A percentile compares a stretch with the other conserved stretches of the same genome.
Evolutionary conservation across 768 basidiomycete species (phyloP).

Genomic region (Amanita rubescens): DNA sequence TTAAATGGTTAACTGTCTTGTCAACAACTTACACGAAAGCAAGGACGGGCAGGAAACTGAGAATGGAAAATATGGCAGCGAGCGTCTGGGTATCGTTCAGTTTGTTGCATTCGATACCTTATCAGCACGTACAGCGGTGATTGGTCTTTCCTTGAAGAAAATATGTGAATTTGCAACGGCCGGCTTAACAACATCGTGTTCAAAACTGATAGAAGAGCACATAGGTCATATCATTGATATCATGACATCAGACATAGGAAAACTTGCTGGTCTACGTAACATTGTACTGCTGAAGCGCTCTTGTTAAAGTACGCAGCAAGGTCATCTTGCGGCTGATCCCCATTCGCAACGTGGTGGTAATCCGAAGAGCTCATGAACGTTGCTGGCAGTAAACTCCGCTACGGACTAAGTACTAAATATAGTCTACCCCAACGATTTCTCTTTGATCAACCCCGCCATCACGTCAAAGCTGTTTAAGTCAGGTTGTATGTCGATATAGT

Average conservation of each 20-base stretch:
- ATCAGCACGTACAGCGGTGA: constrained; percentile 23
- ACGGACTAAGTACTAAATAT: neutral
- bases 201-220: constrained; percentile 25
- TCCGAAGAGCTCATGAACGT: neutral
- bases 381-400: neutral
- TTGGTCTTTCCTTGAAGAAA: constrained; percentile 28
- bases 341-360: neutral
- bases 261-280: constrained; percentile 27
- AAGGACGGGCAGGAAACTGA: constrained; percentile 27
- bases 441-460: constrained; percentile 79
- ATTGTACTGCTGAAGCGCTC: constrained; percentile 27
- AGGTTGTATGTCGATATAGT: constrained; percentile 87
- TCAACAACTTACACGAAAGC: constrained; percentile 31
- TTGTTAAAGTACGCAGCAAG: constrained; percentile 29
- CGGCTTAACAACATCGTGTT: constrained; percentile 37
- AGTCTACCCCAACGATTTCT: constrained; percentile 21
- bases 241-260: neutral
- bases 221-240: neutral
- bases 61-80: constrained; percentile 28
- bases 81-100: constrained; percentile 27
- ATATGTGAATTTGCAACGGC: constrained; percentile 22
- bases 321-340: constrained; percentile 11
- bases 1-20: neutral
- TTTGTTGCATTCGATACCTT: neutral
- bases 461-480: constrained; percentile 97